Evolutionary conservation across 2,329 filamentous ascomycete genomes (phyloP).

Genomic region (Colletotrichum scovillei): DNA sequence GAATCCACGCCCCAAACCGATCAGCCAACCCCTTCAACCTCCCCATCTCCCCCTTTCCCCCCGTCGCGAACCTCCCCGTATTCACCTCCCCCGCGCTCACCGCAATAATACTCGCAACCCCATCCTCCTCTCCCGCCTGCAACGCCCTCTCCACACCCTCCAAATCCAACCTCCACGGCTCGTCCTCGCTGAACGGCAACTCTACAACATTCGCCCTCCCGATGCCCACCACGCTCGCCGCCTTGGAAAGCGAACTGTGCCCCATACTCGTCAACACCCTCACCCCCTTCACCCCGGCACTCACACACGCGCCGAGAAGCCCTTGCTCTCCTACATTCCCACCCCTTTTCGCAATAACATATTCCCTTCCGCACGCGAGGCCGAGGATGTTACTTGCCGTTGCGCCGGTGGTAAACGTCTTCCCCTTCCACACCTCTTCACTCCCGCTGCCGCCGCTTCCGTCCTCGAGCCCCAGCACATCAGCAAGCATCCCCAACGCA

Average conservation of each 20-base stretch:
- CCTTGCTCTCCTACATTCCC: conserved; percentile 75
- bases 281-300: conserved; percentile 73
- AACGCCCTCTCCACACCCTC: conserved; percentile 72
- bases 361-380: conserved; percentile 73
- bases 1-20: conserved; percentile 82
- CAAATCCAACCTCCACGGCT: conserved; percentile 79
- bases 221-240: conserved; percentile 83
- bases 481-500: conserved; percentile 75
- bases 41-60: conserved; percentile 69
- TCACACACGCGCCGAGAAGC: conserved; percentile 72
- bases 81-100: conserved; percentile 93
- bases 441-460: conserved; percentile 31
- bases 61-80: conserved; percentile 79
- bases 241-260: conserved; percentile 87
- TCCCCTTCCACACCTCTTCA: conserved; percentile 68
- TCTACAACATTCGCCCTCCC: conserved; percentile 76
- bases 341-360: conserved; percentile 57
- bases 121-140: conserved; percentile 48
- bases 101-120: conserved; percentile 78
- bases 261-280: conserved; percentile 84
- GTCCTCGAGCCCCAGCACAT: conserved; percentile 65
- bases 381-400: conserved; percentile 88
- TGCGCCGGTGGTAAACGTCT: conserved; percentile 69
- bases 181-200: conserved; percentile 59
- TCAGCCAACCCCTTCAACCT: conserved; percentile 77